A percentile compares a stretch with the other conserved stretches of the same genome.
Conservation (phyloP, 768 basidiomycete species). For the Boletus rubroflammeus region DNA sequence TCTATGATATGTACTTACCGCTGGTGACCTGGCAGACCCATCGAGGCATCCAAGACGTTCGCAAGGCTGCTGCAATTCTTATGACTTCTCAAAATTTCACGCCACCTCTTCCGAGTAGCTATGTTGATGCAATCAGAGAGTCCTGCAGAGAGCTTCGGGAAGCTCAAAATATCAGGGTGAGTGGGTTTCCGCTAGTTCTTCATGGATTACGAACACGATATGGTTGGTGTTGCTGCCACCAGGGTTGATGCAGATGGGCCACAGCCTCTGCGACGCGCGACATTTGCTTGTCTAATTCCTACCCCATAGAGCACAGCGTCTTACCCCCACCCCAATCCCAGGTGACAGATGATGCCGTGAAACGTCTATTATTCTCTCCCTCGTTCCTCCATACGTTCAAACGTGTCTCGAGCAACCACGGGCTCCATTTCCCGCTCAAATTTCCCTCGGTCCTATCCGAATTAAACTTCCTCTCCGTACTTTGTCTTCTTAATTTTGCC, state of each 20-base stretch:
- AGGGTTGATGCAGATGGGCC: neutral
- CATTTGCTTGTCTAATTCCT: neutral
- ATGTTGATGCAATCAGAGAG: constrained; percentile 48
- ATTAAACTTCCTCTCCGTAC: constrained; percentile 74
- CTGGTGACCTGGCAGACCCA: too few relatives aligned
- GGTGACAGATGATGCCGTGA: constrained; percentile 57
- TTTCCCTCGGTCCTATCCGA: constrained; percentile 73
- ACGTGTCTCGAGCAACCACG: constrained; percentile 61
- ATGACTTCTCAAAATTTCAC: constrained; percentile 14
- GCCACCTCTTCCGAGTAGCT: constrained; percentile 47
- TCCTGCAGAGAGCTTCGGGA: constrained; percentile 49
- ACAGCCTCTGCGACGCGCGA: neutral
- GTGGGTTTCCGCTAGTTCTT: constrained; percentile 5
- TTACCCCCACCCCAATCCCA: constrained; percentile 28
- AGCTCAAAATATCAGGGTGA: constrained; percentile 52
- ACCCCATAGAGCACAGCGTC: neutral
- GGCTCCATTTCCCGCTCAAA: constrained; percentile 72
- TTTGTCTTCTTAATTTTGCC: constrained; percentile 79
- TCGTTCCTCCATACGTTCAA: constrained; percentile 61
- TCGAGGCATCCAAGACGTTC: neutral
- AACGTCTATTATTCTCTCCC: constrained; percentile 59
- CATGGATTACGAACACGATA: neutral
- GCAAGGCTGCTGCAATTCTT: neutral
- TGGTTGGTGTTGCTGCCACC: neutral
- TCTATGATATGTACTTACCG: too few relatives aligned